Conservation (phyloP, 371 early-diverging fungal genomes). For the Encephalitozoon cuniculi region DNA sequence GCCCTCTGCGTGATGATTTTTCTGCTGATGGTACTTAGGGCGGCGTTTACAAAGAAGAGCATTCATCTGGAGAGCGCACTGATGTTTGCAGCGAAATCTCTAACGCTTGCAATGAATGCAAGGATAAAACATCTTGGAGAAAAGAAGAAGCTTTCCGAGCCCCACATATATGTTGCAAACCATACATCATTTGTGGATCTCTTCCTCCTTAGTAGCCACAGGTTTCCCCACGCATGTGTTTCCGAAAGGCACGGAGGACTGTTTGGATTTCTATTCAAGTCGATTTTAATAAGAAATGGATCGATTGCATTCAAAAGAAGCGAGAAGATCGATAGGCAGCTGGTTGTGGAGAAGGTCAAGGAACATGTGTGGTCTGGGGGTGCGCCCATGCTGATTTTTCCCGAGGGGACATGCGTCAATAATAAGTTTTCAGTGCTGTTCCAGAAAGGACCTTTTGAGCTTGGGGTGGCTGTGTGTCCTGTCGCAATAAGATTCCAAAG, state of each 20-base stretch:
- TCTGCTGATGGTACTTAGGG: constrained; percentile 9
- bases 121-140: constrained; percentile 64
- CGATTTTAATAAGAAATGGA: constrained; percentile 66
- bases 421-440: constrained; percentile 72
- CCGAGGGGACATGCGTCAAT: constrained; percentile 78
- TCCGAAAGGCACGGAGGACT: constrained; percentile 66
- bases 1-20: not conserved
- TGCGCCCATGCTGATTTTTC: constrained; percentile 68
- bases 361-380: constrained; percentile 52
- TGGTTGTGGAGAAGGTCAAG: constrained; percentile 62
- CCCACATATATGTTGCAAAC: constrained; percentile 69
- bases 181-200: constrained; percentile 75
- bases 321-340: constrained; percentile 65
- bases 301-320: constrained; percentile 68
- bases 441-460: constrained; percentile 75
- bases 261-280: constrained; percentile 67
- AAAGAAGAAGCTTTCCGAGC: constrained; percentile 63
- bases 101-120: constrained; percentile 41
- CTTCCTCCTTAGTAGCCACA: constrained; percentile 66
- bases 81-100: constrained; percentile 24
- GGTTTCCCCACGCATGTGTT: constrained; percentile 69
- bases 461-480: constrained; percentile 66
- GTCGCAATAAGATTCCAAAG: constrained; percentile 65
- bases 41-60: not conserved
- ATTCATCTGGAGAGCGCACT: constrained; percentile 6